Evolutionary conservation across 2,329 filamentous ascomycete genomes (phyloP).

Genomic region (Podosphaera fusca): DNA sequence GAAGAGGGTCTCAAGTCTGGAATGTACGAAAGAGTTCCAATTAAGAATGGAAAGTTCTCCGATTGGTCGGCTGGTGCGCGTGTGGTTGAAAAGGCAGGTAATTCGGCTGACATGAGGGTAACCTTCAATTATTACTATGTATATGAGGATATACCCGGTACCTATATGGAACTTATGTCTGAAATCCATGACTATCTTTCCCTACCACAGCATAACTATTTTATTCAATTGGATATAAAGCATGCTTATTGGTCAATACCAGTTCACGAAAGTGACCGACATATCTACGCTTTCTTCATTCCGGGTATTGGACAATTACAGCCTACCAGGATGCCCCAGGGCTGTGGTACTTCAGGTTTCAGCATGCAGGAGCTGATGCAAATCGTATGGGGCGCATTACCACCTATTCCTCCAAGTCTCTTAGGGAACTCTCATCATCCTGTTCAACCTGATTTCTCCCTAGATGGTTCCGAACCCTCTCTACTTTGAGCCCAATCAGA

Average conservation of each 20-base stretch:
- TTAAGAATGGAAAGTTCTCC: constrained; percentile 1
- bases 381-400: neutral
- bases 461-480: neutral
- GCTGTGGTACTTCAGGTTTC: neutral
- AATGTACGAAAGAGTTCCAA: constrained; percentile 1
- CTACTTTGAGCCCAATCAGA: neutral
- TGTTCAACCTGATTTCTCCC: neutral
- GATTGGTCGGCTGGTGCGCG: neutral
- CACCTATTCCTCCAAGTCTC: neutral
- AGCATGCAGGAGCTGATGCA: constrained; percentile 1
- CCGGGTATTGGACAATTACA: neutral
- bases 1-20: neutral
- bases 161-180: neutral
- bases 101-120: neutral
- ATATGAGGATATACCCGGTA: neutral
- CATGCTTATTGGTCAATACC: constrained; percentile 1
- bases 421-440: neutral
- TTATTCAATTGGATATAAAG: constrained; percentile 1
- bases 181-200: constrained; percentile 2
- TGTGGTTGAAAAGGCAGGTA: neutral
- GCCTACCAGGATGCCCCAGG: neutral
- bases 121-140: constrained; percentile 3
- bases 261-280: neutral
- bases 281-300: constrained; percentile 1
- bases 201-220: constrained; percentile 1